Base-by-base conservation (phyloP, 345 rosid genomes). In the Theobroma cacao region DNA sequence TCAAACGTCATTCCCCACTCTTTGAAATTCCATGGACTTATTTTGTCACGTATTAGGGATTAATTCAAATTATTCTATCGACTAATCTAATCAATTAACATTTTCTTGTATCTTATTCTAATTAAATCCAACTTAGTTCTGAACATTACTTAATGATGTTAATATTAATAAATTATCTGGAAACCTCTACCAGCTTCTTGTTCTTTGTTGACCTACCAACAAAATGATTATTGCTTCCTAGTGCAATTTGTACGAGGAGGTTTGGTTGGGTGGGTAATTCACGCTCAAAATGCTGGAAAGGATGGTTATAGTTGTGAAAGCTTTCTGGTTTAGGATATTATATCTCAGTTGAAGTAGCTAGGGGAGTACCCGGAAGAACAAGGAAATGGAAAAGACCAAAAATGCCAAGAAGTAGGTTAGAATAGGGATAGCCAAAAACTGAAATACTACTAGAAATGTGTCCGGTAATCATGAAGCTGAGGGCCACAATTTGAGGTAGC, bases 1-100 rank as follows among this genome's bases (percentile, higher is more conserved):
- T 60, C 67, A 48, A 78, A 81, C 65, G 41, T 65, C 15, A 79
- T 55, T 59, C 30, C 55, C 81, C 65, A 64, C 26, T 63, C 68
- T 48, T 53, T 61, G 78, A 60, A 73, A 73, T 36, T 70, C 47
- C 34, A 28, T 1, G 4, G 26, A 34, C 5, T 17, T 68, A 24
- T 24, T 68, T 68, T 62, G 81, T 74, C 83, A 31, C 50, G 14
- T 63, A 0, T 66, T 24, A 55, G 18, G 24, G 14, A 68, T 26
- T 36, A 34, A 20, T 9, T 36, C 13, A 34, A 7, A 34, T 34
- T 20, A 63, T 38, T 38, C 30, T 28, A 4, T 28, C 64, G 34
- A 17, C 12, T 9, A 63, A 15, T 33, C 43, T 36, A 31, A 12
- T 33, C 40, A 61, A 13, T 2, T 61, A 28, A 3, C 20, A 12